Evolutionary conservation across 140 eudicot species (phyloP), one percentile per base, ranked within the genome.

Genomic region (Erigeron philadelphicus): DNA sequence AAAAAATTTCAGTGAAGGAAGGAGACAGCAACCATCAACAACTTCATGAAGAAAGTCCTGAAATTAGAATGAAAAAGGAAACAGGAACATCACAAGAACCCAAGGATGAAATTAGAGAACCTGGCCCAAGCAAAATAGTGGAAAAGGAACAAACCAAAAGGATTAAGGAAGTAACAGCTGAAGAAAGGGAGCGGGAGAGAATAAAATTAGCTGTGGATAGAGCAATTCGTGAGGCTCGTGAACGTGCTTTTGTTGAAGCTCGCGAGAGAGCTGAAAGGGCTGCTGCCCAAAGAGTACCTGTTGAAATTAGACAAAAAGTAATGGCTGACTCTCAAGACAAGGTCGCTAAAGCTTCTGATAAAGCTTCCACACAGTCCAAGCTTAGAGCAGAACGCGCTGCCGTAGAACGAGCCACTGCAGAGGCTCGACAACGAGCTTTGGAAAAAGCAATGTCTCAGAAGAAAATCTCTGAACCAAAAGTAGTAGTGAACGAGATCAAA

Each of bases 171-270:
- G 86, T 60, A 56, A 74, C 54, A 9, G 76, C 72, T 62, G 86
- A 76, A 79, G 83, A 81, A 64, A 80, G 80, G 59, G 95, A 93
- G 70, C 79, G 84, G 55, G 95, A 87, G 57, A 93, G 85, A 64
- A 82, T 85, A n/a, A 87, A 79, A 71, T 55, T 78, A 74, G 97
- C 87, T 47, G 99, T 85, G 47, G 99, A 94, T 61, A 82, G 99
- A 67, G 97, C 84, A 45, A 84, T 94, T 11, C 88, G 99, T n/a
- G 99, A 94, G 83, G 97, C 89, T 79, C 95, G 99, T 49, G 97
- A 94, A 76, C 87, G 99, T 49, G 91, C 96, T 3, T 90, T 87
- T 74, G 81, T 80, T 61, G 97, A 85, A 79, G 95, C 89, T 61
- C 66, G 84, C 61, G 95, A 85, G 77, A 75, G 86, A 79, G 96